A percentile compares a stretch with the other conserved stretches of the same genome.
phyloP scores from a whole-genome alignment of 1,139 yeast genomes.

The Yarrowia galli region DNA sequence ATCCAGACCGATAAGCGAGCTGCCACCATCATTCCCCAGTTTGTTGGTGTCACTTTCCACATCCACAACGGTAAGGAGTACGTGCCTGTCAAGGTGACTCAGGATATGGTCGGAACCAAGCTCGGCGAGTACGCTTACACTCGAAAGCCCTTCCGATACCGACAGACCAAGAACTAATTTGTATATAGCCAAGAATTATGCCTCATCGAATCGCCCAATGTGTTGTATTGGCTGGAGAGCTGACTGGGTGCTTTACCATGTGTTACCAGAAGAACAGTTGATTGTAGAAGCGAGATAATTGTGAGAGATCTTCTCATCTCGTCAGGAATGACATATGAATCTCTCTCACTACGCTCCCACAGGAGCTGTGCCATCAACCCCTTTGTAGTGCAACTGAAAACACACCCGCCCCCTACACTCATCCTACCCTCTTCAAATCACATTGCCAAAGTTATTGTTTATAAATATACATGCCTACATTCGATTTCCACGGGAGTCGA shows the following conservation, averaged over 20 bases:
- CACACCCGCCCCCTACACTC: no score
- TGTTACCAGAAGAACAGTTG: no score
- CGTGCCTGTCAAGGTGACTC: slow-evolving; percentile 84
- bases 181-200: slow-evolving; percentile 34
- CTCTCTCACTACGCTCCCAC: no score
- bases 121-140: slow-evolving; percentile 96
- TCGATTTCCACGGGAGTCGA: slow-evolving; percentile 45
- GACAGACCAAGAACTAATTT: slow-evolving; percentile 38
- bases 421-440: not conserved
- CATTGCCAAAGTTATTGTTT: slow-evolving; percentile 22
- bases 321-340: no score
- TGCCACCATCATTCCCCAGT: slow-evolving; percentile 93
- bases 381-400: no score
- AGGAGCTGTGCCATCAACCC: no score
- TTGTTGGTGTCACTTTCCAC: slow-evolving; percentile 92
- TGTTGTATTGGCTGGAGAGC: no score
- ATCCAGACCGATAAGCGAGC: slow-evolving; percentile 93
- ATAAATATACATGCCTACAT: slow-evolving; percentile 38
- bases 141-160: slow-evolving; percentile 79
- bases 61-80: slow-evolving; percentile 96
- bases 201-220: no score
- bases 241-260: no score
- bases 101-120: slow-evolving; percentile 97
- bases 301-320: no score
- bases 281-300: no score